Evolutionary conservation across 768 basidiomycete species (phyloP), one percentile per base, ranked within the genome.

Genomic region (Termitomyces sp.): DNA sequence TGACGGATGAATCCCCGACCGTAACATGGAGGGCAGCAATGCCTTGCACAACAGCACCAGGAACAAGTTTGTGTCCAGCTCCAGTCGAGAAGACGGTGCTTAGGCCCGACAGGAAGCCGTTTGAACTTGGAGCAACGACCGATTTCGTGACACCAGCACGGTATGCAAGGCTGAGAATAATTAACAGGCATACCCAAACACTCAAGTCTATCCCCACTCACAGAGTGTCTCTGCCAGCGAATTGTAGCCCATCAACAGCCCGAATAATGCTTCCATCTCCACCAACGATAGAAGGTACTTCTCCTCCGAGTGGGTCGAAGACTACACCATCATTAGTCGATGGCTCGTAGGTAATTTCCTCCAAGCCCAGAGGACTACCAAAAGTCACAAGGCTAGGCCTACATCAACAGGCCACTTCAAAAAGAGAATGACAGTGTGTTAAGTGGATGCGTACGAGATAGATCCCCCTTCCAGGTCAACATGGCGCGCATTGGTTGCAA

Each of bases 401-500:
- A 45, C 8, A 37, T 36, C 9, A 49, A 42, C 12, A 52, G 36
- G 32, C 61, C 9, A 57, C 20, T 46, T 43, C 15, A 40, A 17
- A 36, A 46, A 42, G 5, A 42, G 4, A 38, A 38, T 11, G 5
- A 25, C 0, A 20, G 11, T 11, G 32, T 50, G 17, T 32, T 25
- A 14, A 17, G 7, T 40, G 38, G n/a, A 43, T 37, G 11, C 66
- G 45, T 58, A 67, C 66, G 79, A 76, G 52, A 89, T 82, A 0
- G 81, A 79, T 14, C 93, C 93, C 0, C 88, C 89, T 56, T 86
- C 76, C 14, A 94, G 78, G 69, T 94, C 82, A 38, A 94, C 71
- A 29, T 78, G 60, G 5, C 66, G 71, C 5, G 73, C 70, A 31
- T 68, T 65, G 5, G 5, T 6, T 45, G 52, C 36, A 34, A 56